Percentiles rank a stretch among this genome's conserved stretches.
phyloP scores from a whole-genome alignment of 78 protist genomes.

The Pigoraptor vietnamica region DNA sequence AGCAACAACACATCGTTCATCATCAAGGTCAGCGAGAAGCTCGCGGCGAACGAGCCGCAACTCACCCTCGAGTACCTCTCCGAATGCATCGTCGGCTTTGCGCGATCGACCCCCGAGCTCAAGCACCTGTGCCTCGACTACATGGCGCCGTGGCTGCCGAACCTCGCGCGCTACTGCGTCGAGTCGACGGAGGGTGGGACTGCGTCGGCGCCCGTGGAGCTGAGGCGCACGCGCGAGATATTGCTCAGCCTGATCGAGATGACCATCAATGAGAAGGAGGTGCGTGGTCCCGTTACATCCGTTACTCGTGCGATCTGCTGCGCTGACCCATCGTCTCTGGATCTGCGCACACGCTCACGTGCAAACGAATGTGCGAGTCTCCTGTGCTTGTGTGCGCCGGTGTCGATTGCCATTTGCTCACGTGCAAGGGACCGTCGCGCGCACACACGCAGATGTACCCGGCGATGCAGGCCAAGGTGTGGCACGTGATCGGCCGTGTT shows the following conservation, averaged over 20 bases:
- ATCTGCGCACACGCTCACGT: too few species aligned
- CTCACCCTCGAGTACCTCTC: constrained; percentile 52
- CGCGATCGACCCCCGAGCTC: constrained; percentile 21
- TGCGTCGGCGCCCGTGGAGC: neutral
- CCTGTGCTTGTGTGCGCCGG: too few species aligned
- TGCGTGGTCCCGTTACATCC: too few species aligned
- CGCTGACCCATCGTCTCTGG: too few species aligned
- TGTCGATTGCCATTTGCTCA: too few species aligned
- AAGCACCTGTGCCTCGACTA: constrained; percentile 60
- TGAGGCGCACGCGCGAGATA: constrained; percentile 10
- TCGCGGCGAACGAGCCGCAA: constrained; percentile 30
- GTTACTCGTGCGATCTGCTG: too few species aligned
- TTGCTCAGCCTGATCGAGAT: constrained; percentile 37
- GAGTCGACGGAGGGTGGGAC: neutral
- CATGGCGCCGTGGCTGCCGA: constrained; percentile 62
- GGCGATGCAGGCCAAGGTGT: constrained; percentile 37
- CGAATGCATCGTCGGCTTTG: constrained; percentile 34
- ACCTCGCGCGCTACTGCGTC: constrained; percentile 25
- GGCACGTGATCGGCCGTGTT: constrained; percentile 45
- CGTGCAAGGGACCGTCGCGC: too few species aligned
- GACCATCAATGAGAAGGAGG: constrained; percentile 20
- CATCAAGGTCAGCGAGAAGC: constrained; percentile 27
- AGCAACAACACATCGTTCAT: constrained; percentile 41
- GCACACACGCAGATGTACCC: too few species aligned
- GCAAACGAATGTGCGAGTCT: too few species aligned